phyloP scores from a whole-genome alignment of 305 asterid genomes.

The Solanum hybrid region DNA sequence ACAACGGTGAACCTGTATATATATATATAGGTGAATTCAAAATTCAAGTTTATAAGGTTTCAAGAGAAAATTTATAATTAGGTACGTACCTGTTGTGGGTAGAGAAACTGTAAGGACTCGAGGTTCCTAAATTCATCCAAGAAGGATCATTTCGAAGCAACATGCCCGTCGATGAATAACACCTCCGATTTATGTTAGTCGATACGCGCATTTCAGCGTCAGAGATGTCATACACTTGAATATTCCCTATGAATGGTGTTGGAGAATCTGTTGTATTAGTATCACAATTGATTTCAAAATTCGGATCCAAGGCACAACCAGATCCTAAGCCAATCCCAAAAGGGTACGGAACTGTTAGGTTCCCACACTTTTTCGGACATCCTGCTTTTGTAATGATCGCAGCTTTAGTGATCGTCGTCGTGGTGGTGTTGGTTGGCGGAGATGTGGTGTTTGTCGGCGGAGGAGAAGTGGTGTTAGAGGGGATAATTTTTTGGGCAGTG shows the following conservation, averaged over 20 bases:
- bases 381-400: slow-evolving; percentile 29
- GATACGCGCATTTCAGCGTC: slow-evolving; percentile 16
- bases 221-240: slow-evolving; percentile 15
- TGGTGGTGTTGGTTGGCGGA: background rate
- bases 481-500: background rate
- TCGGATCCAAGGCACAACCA: slow-evolving; percentile 32
- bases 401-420: slow-evolving; percentile 18
- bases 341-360: slow-evolving; percentile 47
- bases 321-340: slow-evolving; percentile 47
- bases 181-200: slow-evolving; percentile 13
- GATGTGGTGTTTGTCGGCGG: background rate
- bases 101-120: slow-evolving; percentile 8
- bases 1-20: background rate
- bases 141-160: background rate
- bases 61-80: background rate
- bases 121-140: background rate
- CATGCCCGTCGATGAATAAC: slow-evolving; percentile 18
- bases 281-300: slow-evolving; percentile 24
- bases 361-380: slow-evolving; percentile 41
- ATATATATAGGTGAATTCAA: background rate
- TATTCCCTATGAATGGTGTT: background rate
- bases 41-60: background rate
- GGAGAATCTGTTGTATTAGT: slow-evolving; percentile 25
- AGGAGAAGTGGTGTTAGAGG: background rate
- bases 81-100: background rate